Evolutionary conservation across 1,284 basidiomycete species (phyloP).

Genomic region (Cystobasidiaceae sp.): DNA sequence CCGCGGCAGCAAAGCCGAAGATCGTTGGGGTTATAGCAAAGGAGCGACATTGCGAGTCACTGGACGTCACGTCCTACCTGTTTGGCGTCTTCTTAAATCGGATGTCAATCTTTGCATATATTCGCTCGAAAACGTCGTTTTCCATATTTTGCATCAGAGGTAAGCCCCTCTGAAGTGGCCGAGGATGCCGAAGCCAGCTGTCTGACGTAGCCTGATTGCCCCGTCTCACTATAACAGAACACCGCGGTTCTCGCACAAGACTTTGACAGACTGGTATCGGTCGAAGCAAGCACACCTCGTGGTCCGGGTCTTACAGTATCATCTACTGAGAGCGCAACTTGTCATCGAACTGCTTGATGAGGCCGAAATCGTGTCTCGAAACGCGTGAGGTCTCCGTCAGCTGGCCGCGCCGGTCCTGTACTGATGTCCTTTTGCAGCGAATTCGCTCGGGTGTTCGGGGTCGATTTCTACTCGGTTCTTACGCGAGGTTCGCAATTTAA

Average conservation of each 20-base stretch:
- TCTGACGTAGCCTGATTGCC: neutral
- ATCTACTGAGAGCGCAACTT: conserved; percentile 59
- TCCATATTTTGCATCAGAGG: conserved; percentile 70
- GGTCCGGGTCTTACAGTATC: conserved; percentile 59
- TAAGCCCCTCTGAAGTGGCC: conserved; percentile 44
- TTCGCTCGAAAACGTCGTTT: conserved; percentile 84
- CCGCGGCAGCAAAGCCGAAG: conserved; percentile 45
- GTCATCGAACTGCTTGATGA: conserved; percentile 72
- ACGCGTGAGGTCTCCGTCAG: conserved; percentile 39
- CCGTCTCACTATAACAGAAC: conserved; percentile 48
- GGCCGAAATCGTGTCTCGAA: conserved; percentile 77
- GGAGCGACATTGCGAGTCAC: conserved; percentile 76
- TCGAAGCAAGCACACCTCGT: conserved; percentile 58
- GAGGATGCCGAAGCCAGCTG: neutral
- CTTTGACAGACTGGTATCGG: conserved; percentile 68
- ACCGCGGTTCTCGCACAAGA: conserved; percentile 65
- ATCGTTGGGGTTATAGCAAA: conserved; percentile 70
- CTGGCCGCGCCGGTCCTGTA: neutral
- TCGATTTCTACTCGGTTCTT: conserved; percentile 94
- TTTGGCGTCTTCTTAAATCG: conserved; percentile 85
- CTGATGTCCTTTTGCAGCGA: conserved; percentile 56
- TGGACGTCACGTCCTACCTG: conserved; percentile 84
- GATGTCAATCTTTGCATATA: conserved; percentile 76
- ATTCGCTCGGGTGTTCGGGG: conserved; percentile 91
- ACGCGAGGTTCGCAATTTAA: conserved; percentile 95